Evolutionary conservation across 2,329 filamentous ascomycete species (phyloP), one percentile per base, ranked within the genome.

Genomic region (Akanthomyces muscarius): DNA sequence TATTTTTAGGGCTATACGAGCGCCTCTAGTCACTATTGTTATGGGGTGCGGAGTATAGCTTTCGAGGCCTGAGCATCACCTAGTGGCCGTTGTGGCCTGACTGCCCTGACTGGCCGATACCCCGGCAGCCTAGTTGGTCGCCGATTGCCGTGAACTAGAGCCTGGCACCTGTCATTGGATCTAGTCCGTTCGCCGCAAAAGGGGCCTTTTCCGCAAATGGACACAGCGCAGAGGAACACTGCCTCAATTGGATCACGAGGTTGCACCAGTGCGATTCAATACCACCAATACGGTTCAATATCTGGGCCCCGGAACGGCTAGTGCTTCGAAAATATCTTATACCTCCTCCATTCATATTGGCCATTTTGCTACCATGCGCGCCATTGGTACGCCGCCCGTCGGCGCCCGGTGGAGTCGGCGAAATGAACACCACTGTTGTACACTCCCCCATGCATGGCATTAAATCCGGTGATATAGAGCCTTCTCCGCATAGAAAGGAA

Each of bases 381-480:
- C 25, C 33, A 18, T 47, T 48, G 48, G 18, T 41, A 47, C 41
- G 48, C 36, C 58, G 44, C 50, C 10, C 21, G 14, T 11, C 36
- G 3, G 16, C 50, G 28, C 42, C 48, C 4, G n/a, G 59, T 55
- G 59, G 59, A 50, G 59, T 28, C 18, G 30, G 7, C 16, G 51
- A 61, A 61, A 61, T 61, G 59, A 61, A 42, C 47, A 42, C 38
- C 25, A 30, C 59, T 41, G 36, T 18, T 25, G 4, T 18, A 38
- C 11, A 47, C n/a, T 23, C 4, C 11, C 7, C 30, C 25, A 44
- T 57, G 16, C 16, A 60, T 51, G 45, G 5, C 23, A 48, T 30
- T 54, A 54, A 47, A 38, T 61, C 30, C 59, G 59, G 51, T 55
- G 51, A 61, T 61, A 61, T 61, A 47, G 28, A 25, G 21, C 38